phyloP scores from a whole-genome alignment of 352 stramenopile genomes.

The Pythium aphanidermatum region DNA sequence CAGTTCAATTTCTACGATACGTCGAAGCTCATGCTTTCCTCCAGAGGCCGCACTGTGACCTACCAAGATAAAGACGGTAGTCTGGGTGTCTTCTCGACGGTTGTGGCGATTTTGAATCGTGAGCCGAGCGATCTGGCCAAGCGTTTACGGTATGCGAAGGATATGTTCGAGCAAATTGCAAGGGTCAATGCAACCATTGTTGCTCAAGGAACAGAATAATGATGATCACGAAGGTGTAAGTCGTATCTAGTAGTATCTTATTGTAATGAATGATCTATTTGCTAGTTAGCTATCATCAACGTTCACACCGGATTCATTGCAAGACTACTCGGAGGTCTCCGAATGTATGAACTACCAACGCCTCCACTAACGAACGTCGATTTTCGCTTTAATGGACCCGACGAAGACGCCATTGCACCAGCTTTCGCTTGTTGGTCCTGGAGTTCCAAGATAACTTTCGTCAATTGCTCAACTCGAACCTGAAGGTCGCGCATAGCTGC shows the following conservation, averaged over 20 bases:
- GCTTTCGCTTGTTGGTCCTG: conserved; percentile 16
- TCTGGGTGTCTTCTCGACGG: conserved; percentile 44
- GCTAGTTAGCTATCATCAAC: too few relatives aligned
- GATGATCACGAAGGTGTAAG: conserved; percentile 8
- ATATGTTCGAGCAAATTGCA: conserved; percentile 95
- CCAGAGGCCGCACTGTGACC: conserved; percentile 88
- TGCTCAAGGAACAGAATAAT: neutral
- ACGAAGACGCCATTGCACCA: conserved; percentile 1
- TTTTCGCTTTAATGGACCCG: neutral
- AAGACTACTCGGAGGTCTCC: too few relatives aligned
- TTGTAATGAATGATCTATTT: too few relatives aligned
- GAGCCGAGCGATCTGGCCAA: conserved; percentile 66
- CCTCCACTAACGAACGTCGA: too few relatives aligned
- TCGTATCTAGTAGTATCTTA: too few relatives aligned
- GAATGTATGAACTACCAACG: too few relatives aligned
- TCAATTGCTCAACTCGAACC: conserved; percentile 36
- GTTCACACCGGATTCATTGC: too few relatives aligned
- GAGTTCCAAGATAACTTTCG: conserved; percentile 26
- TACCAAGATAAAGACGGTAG: conserved; percentile 76
- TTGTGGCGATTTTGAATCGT: conserved; percentile 46
- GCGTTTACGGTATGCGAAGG: conserved; percentile 90
- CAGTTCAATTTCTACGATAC: conserved; percentile 97
- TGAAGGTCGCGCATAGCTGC: conserved; percentile 26
- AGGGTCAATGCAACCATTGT: conserved; percentile 10
- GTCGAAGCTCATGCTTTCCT: conserved; percentile 94